Percentiles rank a stretch among this genome's conserved stretches.
Evolutionary conservation across 768 basidiomycete genomes (phyloP).

Genomic region (Suillus placidus): DNA sequence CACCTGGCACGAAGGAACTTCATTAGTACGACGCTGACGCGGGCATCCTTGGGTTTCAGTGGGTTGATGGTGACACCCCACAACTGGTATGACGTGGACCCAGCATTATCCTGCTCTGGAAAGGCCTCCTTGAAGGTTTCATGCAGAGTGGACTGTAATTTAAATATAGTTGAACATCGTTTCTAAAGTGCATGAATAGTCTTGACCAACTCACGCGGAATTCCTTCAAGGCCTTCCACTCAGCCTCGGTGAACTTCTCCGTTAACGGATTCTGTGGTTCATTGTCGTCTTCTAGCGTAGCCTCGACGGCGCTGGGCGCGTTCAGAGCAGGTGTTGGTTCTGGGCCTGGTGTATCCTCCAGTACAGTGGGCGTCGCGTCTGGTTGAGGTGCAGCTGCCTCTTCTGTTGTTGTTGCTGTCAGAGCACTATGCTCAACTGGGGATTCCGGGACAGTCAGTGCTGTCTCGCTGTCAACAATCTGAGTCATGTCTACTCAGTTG

Average conservation of each 20-base stretch:
- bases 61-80: slow-evolving; percentile 80
- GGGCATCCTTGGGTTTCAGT: slow-evolving; percentile 53
- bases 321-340: slow-evolving; percentile 1
- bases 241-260: slow-evolving; percentile 65
- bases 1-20: slow-evolving; percentile 82
- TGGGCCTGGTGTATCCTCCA: background rate
- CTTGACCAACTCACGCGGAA: slow-evolving; percentile 55
- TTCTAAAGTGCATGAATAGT: background rate
- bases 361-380: slow-evolving; percentile 11
- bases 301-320: background rate
- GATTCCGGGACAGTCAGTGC: background rate
- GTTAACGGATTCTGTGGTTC: slow-evolving; percentile 77
- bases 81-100: slow-evolving; percentile 52
- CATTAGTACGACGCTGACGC: slow-evolving; percentile 75
- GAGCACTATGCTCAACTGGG: slow-evolving; percentile 2
- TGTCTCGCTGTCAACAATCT: slow-evolving; percentile 6
- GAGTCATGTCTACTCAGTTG: background rate
- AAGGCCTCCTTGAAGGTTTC: slow-evolving; percentile 61
- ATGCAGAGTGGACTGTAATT: slow-evolving; percentile 42
- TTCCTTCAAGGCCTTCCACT: slow-evolving; percentile 70
- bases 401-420: background rate
- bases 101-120: slow-evolving; percentile 56
- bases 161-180: slow-evolving; percentile 13
- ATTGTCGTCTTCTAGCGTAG: slow-evolving; percentile 18
- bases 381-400: slow-evolving; percentile 12